Evolutionary conservation across 768 basidiomycete genomes (phyloP), one percentile per base, ranked within the genome.

Genomic region (Tylopilus vinaceipallidus): DNA sequence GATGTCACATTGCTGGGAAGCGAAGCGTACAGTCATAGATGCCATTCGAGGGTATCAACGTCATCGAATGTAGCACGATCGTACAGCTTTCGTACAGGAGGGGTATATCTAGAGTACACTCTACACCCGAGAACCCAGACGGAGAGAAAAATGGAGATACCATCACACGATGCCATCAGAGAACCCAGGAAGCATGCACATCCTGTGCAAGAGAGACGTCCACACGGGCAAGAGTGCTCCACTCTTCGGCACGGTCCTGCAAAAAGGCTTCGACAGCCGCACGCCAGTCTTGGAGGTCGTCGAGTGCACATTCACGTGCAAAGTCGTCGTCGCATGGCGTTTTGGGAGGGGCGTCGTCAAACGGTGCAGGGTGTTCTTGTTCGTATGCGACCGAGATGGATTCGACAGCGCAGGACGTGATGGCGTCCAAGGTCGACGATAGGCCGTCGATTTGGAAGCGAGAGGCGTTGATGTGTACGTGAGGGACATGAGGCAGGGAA

Each of bases 241-340:
- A 67, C 4, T 50, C 56, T 1, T 49, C 47, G 24, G 55, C 51
- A 17, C 55, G 63, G 12, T 17, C 41, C 2, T 22, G 22, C 35
- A 68, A 20, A 12, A 65, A 67, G 2, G 39, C 19, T 0, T 67
- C 57, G 4, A 67, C 19, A 14, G 59, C 56, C 3, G 46, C 40
- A 16, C 38, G 29, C 66, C 66, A 67, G 10, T 67, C 66, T 32
- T 56, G 42, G 46, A 67, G 61, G 42, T 67, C 66, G 19, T 69
- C 66, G 13, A 69, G 52, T 0, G 66, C 66, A 22, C 67, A 69
- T 36, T 67, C 58, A 5, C 55, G 62, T 0, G 52, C 54, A 16
- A 67, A 67, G 0, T 64, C 54, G 45, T 68, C 65, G 6, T 56
- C 52, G 6, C 47, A 30, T 0, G 42, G 32, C 1, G 42, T 14